Conservation (phyloP, 1,139 yeast species). For the Blastobotrys arbuscula region DNA sequence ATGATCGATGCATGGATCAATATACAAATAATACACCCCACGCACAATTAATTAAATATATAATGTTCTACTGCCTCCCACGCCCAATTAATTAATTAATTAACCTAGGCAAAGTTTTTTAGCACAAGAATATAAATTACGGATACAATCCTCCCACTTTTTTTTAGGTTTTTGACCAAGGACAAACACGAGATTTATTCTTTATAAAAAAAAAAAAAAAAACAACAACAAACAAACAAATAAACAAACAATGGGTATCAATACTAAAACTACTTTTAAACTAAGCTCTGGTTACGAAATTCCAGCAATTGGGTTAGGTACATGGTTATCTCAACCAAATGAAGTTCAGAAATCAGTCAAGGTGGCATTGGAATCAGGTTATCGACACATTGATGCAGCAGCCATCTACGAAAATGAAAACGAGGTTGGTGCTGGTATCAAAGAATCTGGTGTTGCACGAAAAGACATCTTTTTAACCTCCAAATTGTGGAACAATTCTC, state of each 20-base stretch:
- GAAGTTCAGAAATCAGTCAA: constrained; percentile 38
- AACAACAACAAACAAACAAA: not conserved
- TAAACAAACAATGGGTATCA: constrained; percentile 18
- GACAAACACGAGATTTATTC: too few species aligned
- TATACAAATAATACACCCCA: too few species aligned
- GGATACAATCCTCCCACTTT: too few species aligned
- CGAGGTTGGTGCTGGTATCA: constrained; percentile 47
- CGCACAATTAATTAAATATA: too few species aligned
- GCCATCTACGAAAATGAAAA: constrained; percentile 49
- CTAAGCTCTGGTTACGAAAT: constrained; percentile 37
- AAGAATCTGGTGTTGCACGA: constrained; percentile 35
- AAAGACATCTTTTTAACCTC: constrained; percentile 71
- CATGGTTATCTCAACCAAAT: constrained; percentile 48
- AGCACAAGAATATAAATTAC: too few species aligned
- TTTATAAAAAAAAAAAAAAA: too few species aligned
- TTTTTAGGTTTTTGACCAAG: too few species aligned
- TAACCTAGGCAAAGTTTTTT: too few species aligned
- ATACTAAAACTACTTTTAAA: constrained; percentile 21
- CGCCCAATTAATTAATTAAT: too few species aligned
- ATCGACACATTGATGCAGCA: constrained; percentile 63
- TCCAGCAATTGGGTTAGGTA: constrained; percentile 54
- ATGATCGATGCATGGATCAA: too few species aligned
- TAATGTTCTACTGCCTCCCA: too few species aligned
- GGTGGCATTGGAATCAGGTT: constrained; percentile 38
- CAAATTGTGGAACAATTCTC: constrained; percentile 66